Conservation (phyloP, 768 basidiomycete species). For the Tremella mesenterica region DNA sequence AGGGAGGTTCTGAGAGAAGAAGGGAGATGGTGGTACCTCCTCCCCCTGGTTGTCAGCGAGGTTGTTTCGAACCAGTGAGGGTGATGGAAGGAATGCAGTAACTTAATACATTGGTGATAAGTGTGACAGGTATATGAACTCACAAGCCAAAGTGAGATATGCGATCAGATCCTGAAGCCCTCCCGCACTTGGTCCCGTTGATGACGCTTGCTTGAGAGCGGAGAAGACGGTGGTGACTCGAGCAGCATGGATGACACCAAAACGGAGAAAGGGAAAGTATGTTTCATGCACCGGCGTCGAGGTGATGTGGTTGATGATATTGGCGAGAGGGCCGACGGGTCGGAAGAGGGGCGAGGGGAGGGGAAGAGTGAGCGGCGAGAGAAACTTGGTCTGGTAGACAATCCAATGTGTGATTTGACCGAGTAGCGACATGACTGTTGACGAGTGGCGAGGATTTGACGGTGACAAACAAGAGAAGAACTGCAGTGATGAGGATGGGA, state of each 20-base stretch:
- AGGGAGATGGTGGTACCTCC: constrained; percentile 28
- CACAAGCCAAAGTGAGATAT: constrained; percentile 32
- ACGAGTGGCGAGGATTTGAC: no score
- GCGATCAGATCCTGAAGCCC: constrained; percentile 28
- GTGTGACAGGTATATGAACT: constrained; percentile 5
- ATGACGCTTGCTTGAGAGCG: constrained; percentile 3
- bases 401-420: no score
- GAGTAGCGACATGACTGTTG: no score
- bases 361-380: constrained; percentile 10
- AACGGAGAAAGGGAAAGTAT: constrained; percentile 24
- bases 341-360: constrained; percentile 9
- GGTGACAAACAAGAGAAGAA: no score
- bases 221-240: constrained; percentile 32
- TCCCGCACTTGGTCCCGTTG: no score
- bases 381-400: no score
- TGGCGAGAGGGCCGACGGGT: constrained; percentile 10
- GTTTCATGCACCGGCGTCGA: constrained; percentile 19
- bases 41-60: constrained; percentile 27
- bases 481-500: no score
- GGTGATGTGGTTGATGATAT: constrained; percentile 18
- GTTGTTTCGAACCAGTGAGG: not conserved
- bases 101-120: no score
- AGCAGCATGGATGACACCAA: constrained; percentile 27
- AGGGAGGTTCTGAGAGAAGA: constrained; percentile 25
- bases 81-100: not conserved